Conservation (phyloP, 805 yeast species). For the Zygosaccharomyces rouxii region DNA sequence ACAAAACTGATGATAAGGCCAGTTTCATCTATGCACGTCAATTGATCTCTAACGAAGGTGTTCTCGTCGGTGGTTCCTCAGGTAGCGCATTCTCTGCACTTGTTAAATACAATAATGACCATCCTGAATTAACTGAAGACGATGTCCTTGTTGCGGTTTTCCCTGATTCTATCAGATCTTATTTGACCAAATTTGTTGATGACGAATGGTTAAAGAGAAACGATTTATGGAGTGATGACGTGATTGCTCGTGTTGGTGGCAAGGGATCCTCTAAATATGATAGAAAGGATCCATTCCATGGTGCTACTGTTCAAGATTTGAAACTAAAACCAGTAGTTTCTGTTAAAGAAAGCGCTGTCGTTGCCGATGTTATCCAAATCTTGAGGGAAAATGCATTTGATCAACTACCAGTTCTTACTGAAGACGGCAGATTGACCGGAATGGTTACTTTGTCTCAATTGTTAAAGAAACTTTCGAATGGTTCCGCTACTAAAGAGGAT, state of each 20-base stretch:
- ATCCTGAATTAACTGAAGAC: conserved; percentile 58
- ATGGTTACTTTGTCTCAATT: conserved; percentile 71
- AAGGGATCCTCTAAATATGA: conserved; percentile 32
- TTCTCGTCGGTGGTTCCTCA: conserved; percentile 84
- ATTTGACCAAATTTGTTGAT: conserved; percentile 81
- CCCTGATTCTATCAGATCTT: conserved; percentile 85
- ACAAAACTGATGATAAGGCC: conserved; percentile 79
- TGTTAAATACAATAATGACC: conserved; percentile 59
- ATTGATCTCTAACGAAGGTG: conserved; percentile 78
- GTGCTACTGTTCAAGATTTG: conserved; percentile 62
- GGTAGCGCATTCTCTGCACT: conserved; percentile 83
- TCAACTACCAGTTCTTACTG: conserved; percentile 70
- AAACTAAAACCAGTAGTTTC: conserved; percentile 77
- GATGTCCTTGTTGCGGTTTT: conserved; percentile 74
- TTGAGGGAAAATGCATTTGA: conserved; percentile 76
- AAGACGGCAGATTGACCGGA: conserved; percentile 62
- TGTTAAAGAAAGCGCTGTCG: conserved; percentile 55
- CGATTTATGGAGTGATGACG: conserved; percentile 59
- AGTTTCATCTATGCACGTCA: conserved; percentile 78
- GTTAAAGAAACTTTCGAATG: conserved; percentile 61
- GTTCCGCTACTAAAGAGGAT: conserved; percentile 52
- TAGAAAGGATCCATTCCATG: conserved; percentile 43
- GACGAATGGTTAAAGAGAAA: conserved; percentile 87
- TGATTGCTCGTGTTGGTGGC: conserved; percentile 35
- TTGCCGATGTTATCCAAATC: conserved; percentile 61